Percentiles rank a stretch among this genome's conserved stretches.
These are phyloP conservation scores for Candida tallmaniae DNA, from an alignment of 805 yeast species.

Conservation along the genomic window DNA sequence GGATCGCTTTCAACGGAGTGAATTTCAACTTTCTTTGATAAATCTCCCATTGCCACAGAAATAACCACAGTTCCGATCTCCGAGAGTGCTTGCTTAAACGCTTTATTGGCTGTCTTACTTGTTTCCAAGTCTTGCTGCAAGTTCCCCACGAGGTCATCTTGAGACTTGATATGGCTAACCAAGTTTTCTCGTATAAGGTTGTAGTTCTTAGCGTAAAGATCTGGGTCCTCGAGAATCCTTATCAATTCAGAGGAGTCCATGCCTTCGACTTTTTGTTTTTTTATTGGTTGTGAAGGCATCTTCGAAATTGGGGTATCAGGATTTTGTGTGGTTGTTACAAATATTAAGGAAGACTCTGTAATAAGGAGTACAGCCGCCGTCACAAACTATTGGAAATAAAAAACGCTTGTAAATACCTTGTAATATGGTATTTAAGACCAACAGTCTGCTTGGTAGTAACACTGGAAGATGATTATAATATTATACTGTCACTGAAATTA, in stretches of 20 bases:
- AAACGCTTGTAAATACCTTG: no score
- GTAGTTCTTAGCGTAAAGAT: conserved; percentile 22
- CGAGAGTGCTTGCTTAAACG: conserved; percentile 64
- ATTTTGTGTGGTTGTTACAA: no score
- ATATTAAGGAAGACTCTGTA: no score
- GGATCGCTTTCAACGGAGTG: conserved; percentile 72
- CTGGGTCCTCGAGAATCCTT: conserved; percentile 37
- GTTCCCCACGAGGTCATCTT: conserved; percentile 23
- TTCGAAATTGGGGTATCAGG: no score
- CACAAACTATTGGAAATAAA: no score
- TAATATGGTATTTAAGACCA: no score
- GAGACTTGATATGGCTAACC: conserved; percentile 23
- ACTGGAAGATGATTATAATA: no score
- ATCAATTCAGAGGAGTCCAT: conserved; percentile 33
- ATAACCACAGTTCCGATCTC: conserved; percentile 85
- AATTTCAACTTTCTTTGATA: conserved; percentile 73
- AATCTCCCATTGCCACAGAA: conserved; percentile 85
- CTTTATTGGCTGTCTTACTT: conserved; percentile 55
- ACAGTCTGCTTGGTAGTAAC: no score
- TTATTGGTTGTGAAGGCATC: conserved; percentile 16
- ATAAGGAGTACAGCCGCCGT: no score
- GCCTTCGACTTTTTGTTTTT: conserved; percentile 11
- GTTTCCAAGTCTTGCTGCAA: conserved; percentile 30
- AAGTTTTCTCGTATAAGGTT: conserved; percentile 28
- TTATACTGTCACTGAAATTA: no score